Evolutionary conservation across 2,329 filamentous ascomycete species (phyloP).

Genomic region (Neofusicoccum parvum): DNA sequence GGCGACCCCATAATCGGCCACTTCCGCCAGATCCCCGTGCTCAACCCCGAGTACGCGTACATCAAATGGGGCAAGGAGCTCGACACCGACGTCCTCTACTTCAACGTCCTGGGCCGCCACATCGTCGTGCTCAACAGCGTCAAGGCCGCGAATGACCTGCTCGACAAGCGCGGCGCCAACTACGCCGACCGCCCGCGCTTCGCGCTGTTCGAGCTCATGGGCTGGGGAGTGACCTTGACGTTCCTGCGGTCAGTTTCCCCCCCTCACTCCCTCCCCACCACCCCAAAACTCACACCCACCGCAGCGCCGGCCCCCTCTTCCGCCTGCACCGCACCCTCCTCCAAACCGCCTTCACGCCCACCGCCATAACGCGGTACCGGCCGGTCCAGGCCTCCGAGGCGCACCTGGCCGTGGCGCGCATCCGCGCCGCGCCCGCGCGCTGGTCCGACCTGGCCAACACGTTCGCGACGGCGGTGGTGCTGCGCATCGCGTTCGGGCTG

Average conservation of each 20-base stretch:
- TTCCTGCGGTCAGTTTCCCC: constrained; percentile 39
- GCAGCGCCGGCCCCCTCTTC: constrained; percentile 23
- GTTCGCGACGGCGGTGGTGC: constrained; percentile 46
- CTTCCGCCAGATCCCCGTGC: constrained; percentile 27
- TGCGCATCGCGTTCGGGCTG: constrained; percentile 50
- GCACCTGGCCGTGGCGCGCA: constrained; percentile 27
- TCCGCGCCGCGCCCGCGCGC: constrained; percentile 30
- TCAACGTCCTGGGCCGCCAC: constrained; percentile 41
- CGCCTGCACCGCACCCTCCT: constrained; percentile 44
- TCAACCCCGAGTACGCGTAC: constrained; percentile 29
- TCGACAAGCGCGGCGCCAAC: constrained; percentile 50
- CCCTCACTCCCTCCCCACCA: background rate
- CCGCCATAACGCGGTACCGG: constrained; percentile 48
- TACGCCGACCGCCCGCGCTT: constrained; percentile 52
- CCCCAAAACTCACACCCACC: background rate
- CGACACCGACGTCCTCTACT: constrained; percentile 35
- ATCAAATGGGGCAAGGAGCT: constrained; percentile 24
- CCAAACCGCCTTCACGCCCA: constrained; percentile 49
- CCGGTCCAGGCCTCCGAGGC: constrained; percentile 54
- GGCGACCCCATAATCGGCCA: constrained; percentile 30
- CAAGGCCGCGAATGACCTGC: constrained; percentile 46
- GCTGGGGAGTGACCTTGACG: constrained; percentile 51
- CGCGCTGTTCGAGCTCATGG: constrained; percentile 40
- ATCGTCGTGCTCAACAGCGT: constrained; percentile 51
- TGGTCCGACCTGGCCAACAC: constrained; percentile 45